Percentiles rank a stretch among this genome's conserved stretches.
These are phyloP conservation scores for Amanita rubescens DNA, from an alignment of 768 basidiomycete species.

Conservation along the genomic window DNA sequence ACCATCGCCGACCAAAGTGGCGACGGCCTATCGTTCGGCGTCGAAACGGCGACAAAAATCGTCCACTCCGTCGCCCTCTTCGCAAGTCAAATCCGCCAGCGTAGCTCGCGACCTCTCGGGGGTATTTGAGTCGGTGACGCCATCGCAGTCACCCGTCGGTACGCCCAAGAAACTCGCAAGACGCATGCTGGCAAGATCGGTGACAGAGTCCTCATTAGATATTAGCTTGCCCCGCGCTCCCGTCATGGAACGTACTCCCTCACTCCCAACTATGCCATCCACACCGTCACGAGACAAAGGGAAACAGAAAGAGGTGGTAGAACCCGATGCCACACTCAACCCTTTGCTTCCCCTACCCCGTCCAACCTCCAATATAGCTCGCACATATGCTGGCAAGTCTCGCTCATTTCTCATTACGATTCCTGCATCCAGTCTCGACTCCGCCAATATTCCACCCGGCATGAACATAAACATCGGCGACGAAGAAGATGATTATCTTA, in stretches of 20 bases:
- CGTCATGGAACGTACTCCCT: slow-evolving; percentile 26
- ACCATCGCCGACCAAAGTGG: background rate
- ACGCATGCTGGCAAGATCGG: slow-evolving; percentile 67
- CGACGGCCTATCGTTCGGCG: background rate
- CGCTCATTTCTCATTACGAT: slow-evolving; percentile 75
- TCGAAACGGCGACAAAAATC: background rate
- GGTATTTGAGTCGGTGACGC: slow-evolving; percentile 34
- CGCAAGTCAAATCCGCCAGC: slow-evolving; percentile 14
- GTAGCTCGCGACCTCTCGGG: slow-evolving; percentile 36
- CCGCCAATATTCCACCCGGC: slow-evolving; percentile 10
- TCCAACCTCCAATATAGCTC: slow-evolving; percentile 32
- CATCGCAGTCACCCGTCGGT: slow-evolving; percentile 18
- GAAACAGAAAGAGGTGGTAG: slow-evolving; percentile 7
- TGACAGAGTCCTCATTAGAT: slow-evolving; percentile 48
- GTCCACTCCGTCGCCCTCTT: background rate
- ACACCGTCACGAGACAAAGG: slow-evolving; percentile 16
- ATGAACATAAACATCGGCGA: slow-evolving; percentile 15
- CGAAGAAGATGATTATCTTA: slow-evolving; percentile 41
- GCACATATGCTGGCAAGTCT: slow-evolving; percentile 69
- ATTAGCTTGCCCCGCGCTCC: slow-evolving; percentile 10
- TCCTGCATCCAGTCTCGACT: slow-evolving; percentile 27
- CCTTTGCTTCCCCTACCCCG: slow-evolving; percentile 19
- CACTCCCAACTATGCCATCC: slow-evolving; percentile 28
- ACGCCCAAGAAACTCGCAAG: slow-evolving; percentile 46
- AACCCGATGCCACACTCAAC: slow-evolving; percentile 15